phyloP scores from a whole-genome alignment of 2,329 filamentous ascomycete species.

The Sporothrix variecibatus region DNA sequence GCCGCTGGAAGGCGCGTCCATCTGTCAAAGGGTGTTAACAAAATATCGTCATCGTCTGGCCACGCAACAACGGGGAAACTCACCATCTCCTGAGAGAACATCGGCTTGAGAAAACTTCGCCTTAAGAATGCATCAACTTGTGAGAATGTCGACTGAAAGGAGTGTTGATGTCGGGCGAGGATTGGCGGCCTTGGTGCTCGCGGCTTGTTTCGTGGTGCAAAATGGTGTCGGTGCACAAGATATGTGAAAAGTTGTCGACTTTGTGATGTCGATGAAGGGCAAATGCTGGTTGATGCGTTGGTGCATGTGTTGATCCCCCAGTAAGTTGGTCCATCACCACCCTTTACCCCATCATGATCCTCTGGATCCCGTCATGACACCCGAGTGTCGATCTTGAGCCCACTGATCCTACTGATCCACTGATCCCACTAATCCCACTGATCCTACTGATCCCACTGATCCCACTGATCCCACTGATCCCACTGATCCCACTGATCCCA shows the following conservation, averaged over 20 bases:
- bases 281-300: neutral
- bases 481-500: neutral
- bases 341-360: neutral
- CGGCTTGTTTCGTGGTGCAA: conserved; percentile 3
- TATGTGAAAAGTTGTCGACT: conserved; percentile 1
- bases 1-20: conserved; percentile 4
- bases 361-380: conserved; percentile 6
- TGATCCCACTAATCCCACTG: neutral
- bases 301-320: conserved; percentile 3
- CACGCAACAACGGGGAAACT: conserved; percentile 1
- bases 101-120: neutral
- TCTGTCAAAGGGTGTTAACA: neutral
- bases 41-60: neutral
- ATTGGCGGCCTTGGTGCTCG: neutral
- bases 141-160: neutral
- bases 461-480: neutral
- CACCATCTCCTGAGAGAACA: neutral
- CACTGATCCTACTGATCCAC: neutral
- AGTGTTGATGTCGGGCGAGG: neutral
- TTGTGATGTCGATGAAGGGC: neutral
- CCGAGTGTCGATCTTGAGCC: conserved; percentile 6
- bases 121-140: conserved; percentile 2
- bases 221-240: neutral
- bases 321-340: neutral
- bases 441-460: neutral